Evolutionary conservation across 2,329 filamentous ascomycete genomes (phyloP), one percentile per base, ranked within the genome.

Genomic region (Penicillium sp.): DNA sequence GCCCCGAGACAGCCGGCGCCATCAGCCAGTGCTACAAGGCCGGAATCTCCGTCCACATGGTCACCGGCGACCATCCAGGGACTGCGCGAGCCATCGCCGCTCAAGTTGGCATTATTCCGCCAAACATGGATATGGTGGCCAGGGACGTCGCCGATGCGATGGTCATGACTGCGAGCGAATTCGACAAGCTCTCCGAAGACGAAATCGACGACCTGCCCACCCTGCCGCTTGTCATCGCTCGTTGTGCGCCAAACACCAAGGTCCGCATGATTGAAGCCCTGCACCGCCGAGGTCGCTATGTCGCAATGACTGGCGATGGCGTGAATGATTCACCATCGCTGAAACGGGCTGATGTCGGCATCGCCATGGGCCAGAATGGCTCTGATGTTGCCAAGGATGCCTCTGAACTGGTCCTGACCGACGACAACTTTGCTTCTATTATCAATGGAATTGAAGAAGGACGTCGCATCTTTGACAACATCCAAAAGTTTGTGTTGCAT

Each of bases 401-500:
- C 60, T 73, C 87, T 52, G 63, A 86, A 51, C 80, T 86, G 41
- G 79, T 86, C 9, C 67, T 87, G 13, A 81, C 84, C 0, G 86
- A 91, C 58, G 87, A 93, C 69, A 90, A 91, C 69, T 94, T 94
- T 66, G 86, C 88, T 53, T 87, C 83, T 0, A 93, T 94, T 46
- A 82, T 93, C 14, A 80, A 87, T 28, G 87, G 87, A 5, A 87
- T 93, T 51, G 84, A 87, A 54, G 86, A 93, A 66, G 87, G 87
- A 19, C 81, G 87, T 3, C 80, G 87, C 50, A 91, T 91, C 72
- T 91, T 90, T 57, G 86, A 91, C 67, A 93, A 93, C 56, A 89
- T 93, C 48, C 86, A 93, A 60, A 93, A 91, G 57, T 93, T 93
- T 57, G 82, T 93, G 30, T 74, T 93, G 28, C 87, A 89, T 61